Evolutionary conservation across 768 basidiomycete species (phyloP), one percentile per base, ranked within the genome.

Genomic region (Kwoniella botswanensis): DNA sequence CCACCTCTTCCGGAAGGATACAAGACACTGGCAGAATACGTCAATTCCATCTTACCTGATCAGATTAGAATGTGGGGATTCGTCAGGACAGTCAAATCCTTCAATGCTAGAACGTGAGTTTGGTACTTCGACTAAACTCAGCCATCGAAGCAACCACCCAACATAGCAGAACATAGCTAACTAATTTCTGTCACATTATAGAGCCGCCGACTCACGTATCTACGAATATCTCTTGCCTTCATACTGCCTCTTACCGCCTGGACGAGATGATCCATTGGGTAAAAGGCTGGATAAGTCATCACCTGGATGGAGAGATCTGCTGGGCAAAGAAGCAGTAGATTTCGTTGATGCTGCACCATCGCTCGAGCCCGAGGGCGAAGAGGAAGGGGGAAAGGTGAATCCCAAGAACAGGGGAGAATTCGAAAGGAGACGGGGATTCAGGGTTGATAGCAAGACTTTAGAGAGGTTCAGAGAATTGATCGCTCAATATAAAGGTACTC

Each of bases 221-320:
- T 99, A 99, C 85, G 97, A 95, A 17, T 99, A 99, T 84, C 93
- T 93, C 85, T 91, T 99, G 74, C 97, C 97, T 0, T 90, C 93
- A 0, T 97, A 98, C 84, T 87, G 95, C 52, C 87, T 99, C 63
- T 88, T 98, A 29, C 94, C 96, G 1, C 94, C 97, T 0, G 91
- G 90, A 80, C 92, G 93, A 4, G 88, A 86, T 22, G 90, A 91
- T 53, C 87, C 88, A 13, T 86, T 93, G 55, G 74, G 58, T 22
- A 72, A 78, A 26, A 71, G 84, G 59, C 70, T 85, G 65, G 73
- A 76, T 60, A 63, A 50, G n/a, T 76, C 72, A 35, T 88, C 90
- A 74, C 83, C 88, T 10, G 93, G 94, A 80, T 94, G 92, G 92
- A 80, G 85, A 29, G 77, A 78, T 12, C 70, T 76, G 41, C 84